Evolutionary conservation across 2,329 filamentous ascomycete species (phyloP).

Genomic region (Exophiala spinifera): DNA sequence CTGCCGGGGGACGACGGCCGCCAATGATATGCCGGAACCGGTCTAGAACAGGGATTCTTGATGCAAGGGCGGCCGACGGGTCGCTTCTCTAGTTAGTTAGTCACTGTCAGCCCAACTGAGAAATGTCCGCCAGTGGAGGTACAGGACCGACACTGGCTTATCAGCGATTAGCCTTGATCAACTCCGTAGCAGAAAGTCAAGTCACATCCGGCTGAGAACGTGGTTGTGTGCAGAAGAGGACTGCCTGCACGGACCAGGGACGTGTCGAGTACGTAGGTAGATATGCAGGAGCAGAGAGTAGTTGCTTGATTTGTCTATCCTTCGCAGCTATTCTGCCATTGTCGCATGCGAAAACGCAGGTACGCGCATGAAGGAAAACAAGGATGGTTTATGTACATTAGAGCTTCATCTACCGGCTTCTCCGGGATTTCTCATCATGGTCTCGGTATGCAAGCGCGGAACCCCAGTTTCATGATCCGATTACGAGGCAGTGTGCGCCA

Average conservation of each 20-base stretch:
- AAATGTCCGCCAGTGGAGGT: conserved; percentile 12
- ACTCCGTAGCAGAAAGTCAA: background rate
- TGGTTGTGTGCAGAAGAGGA: background rate
- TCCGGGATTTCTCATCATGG: conserved; percentile 19
- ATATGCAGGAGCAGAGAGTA: conserved; percentile 21
- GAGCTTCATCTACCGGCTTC: conserved; percentile 25
- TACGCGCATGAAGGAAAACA: conserved; percentile 13
- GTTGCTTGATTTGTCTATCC: conserved; percentile 18
- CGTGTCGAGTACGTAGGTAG: too few relatives aligned
- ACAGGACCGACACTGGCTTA: conserved; percentile 4
- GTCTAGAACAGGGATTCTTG: conserved; percentile 20
- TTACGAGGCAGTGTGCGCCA: conserved; percentile 23
- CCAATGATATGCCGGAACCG: conserved; percentile 22
- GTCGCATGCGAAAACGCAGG: conserved; percentile 17
- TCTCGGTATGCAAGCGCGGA: conserved; percentile 18
- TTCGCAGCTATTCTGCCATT: conserved; percentile 17
- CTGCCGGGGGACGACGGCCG: conserved; percentile 3
- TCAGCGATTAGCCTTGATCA: too few relatives aligned
- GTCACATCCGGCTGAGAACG: background rate
- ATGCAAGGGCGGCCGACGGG: conserved; percentile 24
- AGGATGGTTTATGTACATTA: conserved; percentile 26
- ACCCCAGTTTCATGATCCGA: conserved; percentile 9
- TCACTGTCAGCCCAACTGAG: conserved; percentile 10
- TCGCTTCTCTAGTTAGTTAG: conserved; percentile 19
- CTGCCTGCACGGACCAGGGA: background rate